Evolutionary conservation across 148 eudicot species (phyloP).

Genomic region (Pouteria glomerata): DNA sequence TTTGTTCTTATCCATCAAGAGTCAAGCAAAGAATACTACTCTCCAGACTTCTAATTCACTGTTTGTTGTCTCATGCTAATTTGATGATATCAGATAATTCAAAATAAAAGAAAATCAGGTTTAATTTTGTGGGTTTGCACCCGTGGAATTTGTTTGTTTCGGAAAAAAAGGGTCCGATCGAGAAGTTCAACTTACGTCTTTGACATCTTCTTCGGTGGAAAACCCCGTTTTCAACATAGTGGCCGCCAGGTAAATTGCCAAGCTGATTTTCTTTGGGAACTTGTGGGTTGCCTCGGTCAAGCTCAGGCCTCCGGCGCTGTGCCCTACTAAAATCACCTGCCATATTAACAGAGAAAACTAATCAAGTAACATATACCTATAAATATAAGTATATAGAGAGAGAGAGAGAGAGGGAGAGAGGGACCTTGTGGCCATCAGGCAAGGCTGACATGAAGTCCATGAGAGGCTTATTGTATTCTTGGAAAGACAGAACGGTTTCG

Average conservation of each 20-base stretch:
- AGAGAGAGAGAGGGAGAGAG: conserved; percentile 5
- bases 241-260: conserved; percentile 63
- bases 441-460: conserved; percentile 50
- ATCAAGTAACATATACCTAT: neutral
- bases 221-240: conserved; percentile 69
- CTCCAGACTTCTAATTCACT: too few species aligned
- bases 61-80: too few species aligned
- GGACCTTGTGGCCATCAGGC: conserved; percentile 51
- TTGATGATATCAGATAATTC: too few species aligned
- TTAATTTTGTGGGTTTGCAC: too few species aligned
- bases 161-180: too few species aligned
- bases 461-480: conserved; percentile 67
- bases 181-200: conserved; percentile 39
- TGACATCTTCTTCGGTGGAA: conserved; percentile 39
- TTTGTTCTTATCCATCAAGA: too few species aligned
- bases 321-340: conserved; percentile 87
- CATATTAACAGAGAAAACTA: neutral
- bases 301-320: conserved; percentile 86
- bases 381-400: neutral
- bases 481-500: conserved; percentile 35
- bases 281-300: conserved; percentile 58
- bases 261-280: conserved; percentile 50
- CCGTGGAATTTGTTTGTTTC: too few species aligned
- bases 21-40: too few species aligned
- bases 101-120: neutral